Conservation (phyloP, 208 protist species). For the Leishmania tropica region DNA sequence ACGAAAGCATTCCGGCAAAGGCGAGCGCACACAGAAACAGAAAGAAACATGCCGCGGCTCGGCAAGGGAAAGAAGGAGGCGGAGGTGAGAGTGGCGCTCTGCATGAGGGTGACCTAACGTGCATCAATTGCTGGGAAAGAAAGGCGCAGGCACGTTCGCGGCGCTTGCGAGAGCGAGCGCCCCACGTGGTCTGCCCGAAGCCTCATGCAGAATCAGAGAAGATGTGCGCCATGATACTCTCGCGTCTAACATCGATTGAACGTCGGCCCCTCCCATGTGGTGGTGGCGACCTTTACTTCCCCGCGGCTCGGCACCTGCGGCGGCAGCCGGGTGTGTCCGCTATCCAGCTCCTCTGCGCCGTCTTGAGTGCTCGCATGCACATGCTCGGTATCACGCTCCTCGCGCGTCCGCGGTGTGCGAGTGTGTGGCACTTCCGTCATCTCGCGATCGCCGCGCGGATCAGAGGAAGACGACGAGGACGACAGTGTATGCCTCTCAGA, state of each 20-base stretch:
- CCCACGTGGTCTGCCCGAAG: too few relatives aligned
- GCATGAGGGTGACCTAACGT: background rate
- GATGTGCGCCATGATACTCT: background rate
- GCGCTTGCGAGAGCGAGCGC: background rate
- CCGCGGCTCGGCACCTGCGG: background rate
- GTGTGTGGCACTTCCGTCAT: background rate
- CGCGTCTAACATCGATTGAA: background rate
- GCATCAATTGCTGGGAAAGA: background rate
- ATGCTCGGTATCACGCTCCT: constrained; percentile 3
- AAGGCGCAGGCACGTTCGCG: too few relatives aligned
- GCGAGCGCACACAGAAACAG: background rate
- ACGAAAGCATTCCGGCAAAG: background rate
- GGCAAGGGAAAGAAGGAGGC: background rate
- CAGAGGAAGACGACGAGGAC: background rate
- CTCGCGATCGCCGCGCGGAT: background rate
- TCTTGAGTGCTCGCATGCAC: background rate
- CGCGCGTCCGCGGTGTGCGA: background rate
- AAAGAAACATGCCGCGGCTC: too few relatives aligned
- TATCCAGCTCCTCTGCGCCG: background rate
- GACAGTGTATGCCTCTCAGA: constrained; percentile 1
- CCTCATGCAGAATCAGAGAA: background rate
- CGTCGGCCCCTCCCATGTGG: background rate
- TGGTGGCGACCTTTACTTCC: background rate
- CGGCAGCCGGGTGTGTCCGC: background rate
- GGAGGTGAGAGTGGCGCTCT: background rate